Evolutionary conservation across 2,329 filamentous ascomycete species (phyloP), one percentile per base, ranked within the genome.

Genomic region (Colletotrichum sp.): DNA sequence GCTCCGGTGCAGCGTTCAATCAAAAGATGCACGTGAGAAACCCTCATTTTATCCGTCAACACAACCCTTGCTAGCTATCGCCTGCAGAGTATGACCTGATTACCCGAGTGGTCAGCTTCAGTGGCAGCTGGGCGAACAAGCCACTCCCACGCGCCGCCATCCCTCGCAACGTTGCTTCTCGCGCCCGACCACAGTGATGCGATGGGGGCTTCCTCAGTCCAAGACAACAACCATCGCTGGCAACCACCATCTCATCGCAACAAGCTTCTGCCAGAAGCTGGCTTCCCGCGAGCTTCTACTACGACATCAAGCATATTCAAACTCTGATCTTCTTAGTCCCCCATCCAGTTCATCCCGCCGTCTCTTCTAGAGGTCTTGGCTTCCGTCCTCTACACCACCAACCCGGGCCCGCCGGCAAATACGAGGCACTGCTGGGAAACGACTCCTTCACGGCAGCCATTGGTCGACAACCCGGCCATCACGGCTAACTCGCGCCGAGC

Each of bases 41-140:
- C 18, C 52, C 26, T 21, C 26, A 15, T 7, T 34, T 62, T 21
- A 62, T 62, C 60, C 52, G 36, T 39, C 62, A 16, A 71, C 18
- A 24, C 55, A 16, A 59, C 28, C 66, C 24, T 15, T 16, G 28
- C 12, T 12, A 8, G 6, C 4, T 18, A 36, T 44, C 26, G 8
- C 28, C 30, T 16, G 21, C n/a, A 26, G 15, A 15, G 18, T 32
- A 10, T 57, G 24, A 60, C 36, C 30, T 21, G 21, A n/a, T n/a
- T 8, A 59, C 24, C 28, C 24, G 28, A 57, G 18, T 60, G 28
- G 13, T 39, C 36, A 21, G 24, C 15, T 70, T 71, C 49, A 49
- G 60, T 74, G 66, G 71, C 66, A 74, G 57, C 59, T 74, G 26
- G n/a, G 57, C 57, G 10, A 71, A 63, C 71, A 71, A 69, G 65